Base-by-base conservation (phyloP, 2,329 filamentous ascomycete species). In the Aaosphaeria pasadenensis region DNA sequence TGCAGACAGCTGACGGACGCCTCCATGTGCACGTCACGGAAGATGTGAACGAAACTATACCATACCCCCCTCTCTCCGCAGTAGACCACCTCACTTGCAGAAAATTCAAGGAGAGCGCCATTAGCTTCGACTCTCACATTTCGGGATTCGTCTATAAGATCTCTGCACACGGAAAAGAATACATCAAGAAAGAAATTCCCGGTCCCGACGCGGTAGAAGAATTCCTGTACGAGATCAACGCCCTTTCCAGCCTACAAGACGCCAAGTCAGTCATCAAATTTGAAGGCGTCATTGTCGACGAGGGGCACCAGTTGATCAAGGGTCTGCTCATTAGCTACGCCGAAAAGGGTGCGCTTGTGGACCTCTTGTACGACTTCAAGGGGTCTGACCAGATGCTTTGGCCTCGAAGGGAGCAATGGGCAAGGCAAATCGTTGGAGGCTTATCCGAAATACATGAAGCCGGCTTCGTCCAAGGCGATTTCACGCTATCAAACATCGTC, bases 131-230 rank as follows among this genome's bases (percentile, higher is more conserved):
- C 57, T 88, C 89, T 1, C 94, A 99, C 73, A 83, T 97, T 68
- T 97, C 92, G 24, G 94, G 94, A 1, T 99, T 97, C 66, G 94
- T 97, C 13, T 99, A 97, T 78, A 95, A 95, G 67, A 90, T 99
- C 48, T 80, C 76, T 11, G 82, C 91, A 31, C 75, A 82, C 47
- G 85, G 82, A 33, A 76, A 82, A 49, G 84, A 83, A 1, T 86
- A 91, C 60, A 96, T 99, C 72, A 97, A 97, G 71, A 99, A 99
- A 69, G 94, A 99, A 65, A 97, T 99, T 11, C 94, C 94, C 1
- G 91, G 92, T 1, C 92, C 91, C 2, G 92, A 97, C 61, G 94
- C 89, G 0, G 86, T 97, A 17, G 92, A 97, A 53, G 94, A 97
- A 67, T 99, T 99, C 63, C 76, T 97, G 2, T 99, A 99, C 69